phyloP scores from a whole-genome alignment of 2,329 filamentous ascomycete genomes.

The Myriangium duriaei region DNA sequence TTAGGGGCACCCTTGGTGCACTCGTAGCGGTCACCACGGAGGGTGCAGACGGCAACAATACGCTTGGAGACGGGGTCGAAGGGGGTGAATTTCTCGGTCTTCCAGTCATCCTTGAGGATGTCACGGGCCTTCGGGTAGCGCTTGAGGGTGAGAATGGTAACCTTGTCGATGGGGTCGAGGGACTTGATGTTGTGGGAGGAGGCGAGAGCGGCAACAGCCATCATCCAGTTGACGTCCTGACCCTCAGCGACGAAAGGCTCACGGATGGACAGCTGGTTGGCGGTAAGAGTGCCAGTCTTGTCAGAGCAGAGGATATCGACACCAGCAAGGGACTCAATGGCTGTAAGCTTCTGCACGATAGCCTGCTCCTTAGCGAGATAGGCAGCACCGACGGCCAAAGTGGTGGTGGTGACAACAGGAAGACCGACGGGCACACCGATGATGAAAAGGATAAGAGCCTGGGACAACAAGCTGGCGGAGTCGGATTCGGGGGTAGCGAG shows the following conservation, averaged over 20 bases:
- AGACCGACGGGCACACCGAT: slow-evolving; percentile 71
- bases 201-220: slow-evolving; percentile 64
- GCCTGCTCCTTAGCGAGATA: slow-evolving; percentile 68
- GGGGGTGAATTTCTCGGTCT: slow-evolving; percentile 63
- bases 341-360: slow-evolving; percentile 68
- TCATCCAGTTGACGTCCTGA: slow-evolving; percentile 73
- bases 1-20: slow-evolving; percentile 70
- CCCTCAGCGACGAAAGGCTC: slow-evolving; percentile 67
- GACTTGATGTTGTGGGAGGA: slow-evolving; percentile 71
- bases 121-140: slow-evolving; percentile 66
- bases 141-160: slow-evolving; percentile 63
- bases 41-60: slow-evolving; percentile 57
- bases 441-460: slow-evolving; percentile 59
- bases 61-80: slow-evolving; percentile 73
- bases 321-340: slow-evolving; percentile 64
- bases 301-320: slow-evolving; percentile 71
- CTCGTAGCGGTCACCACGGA: slow-evolving; percentile 57
- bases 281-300: slow-evolving; percentile 67
- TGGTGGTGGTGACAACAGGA: slow-evolving; percentile 66
- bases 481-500: slow-evolving; percentile 47
- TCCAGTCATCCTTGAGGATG: slow-evolving; percentile 62
- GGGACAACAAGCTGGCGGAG: slow-evolving; percentile 54
- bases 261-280: slow-evolving; percentile 63
- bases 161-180: slow-evolving; percentile 67
- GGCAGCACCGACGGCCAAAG: slow-evolving; percentile 62